Conservation (phyloP, 2,329 filamentous ascomycete species). For the Pseudogymnoascus sp. region DNA sequence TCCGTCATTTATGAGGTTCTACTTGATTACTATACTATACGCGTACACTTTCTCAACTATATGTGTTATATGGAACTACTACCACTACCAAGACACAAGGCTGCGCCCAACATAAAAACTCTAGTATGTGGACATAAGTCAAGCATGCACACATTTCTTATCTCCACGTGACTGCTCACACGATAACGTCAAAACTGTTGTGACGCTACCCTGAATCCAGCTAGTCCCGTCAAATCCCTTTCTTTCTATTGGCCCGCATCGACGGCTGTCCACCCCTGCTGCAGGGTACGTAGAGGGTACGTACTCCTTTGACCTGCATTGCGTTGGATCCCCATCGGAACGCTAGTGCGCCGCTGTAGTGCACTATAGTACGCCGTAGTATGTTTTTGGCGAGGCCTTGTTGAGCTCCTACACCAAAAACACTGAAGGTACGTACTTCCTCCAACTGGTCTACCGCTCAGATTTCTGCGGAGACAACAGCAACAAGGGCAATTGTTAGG, state of each 20-base stretch:
- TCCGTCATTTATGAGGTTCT: no score
- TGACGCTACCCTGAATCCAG: not conserved
- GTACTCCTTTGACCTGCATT: not conserved
- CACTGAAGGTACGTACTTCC: not conserved
- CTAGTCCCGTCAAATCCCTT: not conserved
- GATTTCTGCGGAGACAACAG: not conserved
- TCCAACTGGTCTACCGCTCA: not conserved
- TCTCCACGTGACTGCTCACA: not conserved
- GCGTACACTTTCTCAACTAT: not conserved
- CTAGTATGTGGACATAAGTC: not conserved
- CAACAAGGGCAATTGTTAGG: not conserved
- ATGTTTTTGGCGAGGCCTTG: conserved; percentile 1
- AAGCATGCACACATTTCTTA: not conserved
- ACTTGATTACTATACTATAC: not conserved
- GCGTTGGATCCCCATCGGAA: conserved; percentile 9
- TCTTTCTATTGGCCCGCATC: not conserved
- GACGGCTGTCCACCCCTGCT: not conserved
- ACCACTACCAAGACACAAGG: no score
- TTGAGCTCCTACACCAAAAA: conserved; percentile 1
- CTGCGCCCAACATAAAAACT: not conserved
- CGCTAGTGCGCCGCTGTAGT: not conserved
- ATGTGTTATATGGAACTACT: not conserved
- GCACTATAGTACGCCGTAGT: not conserved
- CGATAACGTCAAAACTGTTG: conserved; percentile 5
- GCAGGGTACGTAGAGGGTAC: not conserved